Base-by-base conservation (phyloP, 192 early-diverging fungal species). In the Phlyctochytrium arcticum region DNA sequence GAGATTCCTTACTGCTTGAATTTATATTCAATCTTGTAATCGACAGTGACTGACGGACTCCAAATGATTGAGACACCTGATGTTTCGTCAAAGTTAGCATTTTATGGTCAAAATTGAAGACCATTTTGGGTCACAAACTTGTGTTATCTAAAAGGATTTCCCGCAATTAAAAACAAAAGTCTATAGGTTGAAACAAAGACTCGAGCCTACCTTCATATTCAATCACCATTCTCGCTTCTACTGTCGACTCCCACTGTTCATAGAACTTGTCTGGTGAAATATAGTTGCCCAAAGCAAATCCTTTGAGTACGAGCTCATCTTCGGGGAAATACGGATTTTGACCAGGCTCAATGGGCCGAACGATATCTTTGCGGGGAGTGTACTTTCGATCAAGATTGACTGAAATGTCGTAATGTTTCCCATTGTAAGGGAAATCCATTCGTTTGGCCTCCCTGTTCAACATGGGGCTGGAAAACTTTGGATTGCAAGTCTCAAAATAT, bases 1-100 rank as follows among this genome's bases (percentile, higher is more conserved):
- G 53, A 33, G 8, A 50, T 21, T n/a, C 23, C 54, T 29, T 58
- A 67, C 65, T 67, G 57, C 49, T 67, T 67, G 48, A 67, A 67
- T 17, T 17, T 8, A 35, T 67, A 67, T 23, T 50, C 56, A 12
- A 67, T 54, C 57, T 48, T 57, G 36, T 56, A 65, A 27, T 8
- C 54, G n/a, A n/a, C n/a, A n/a, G n/a, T n/a, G n/a, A n/a, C n/a
- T n/a, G n/a, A n/a, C n/a, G n/a, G n/a, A n/a, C n/a, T n/a, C n/a
- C n/a, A n/a, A n/a, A n/a, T n/a, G n/a, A n/a, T n/a, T n/a, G n/a
- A n/a, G n/a, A n/a, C n/a, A n/a, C n/a, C n/a, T n/a, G n/a, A n/a
- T n/a, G n/a, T n/a, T n/a, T n/a, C n/a, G n/a, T n/a, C n/a, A n/a
- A n/a, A n/a, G n/a, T n/a, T n/a, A n/a, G n/a, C n/a, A n/a, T n/a